Evolutionary conservation across 495 filamentous ascomycete genomes (phyloP), one percentile per base, ranked within the genome.

Genomic region (Talaromyces adpressus): DNA sequence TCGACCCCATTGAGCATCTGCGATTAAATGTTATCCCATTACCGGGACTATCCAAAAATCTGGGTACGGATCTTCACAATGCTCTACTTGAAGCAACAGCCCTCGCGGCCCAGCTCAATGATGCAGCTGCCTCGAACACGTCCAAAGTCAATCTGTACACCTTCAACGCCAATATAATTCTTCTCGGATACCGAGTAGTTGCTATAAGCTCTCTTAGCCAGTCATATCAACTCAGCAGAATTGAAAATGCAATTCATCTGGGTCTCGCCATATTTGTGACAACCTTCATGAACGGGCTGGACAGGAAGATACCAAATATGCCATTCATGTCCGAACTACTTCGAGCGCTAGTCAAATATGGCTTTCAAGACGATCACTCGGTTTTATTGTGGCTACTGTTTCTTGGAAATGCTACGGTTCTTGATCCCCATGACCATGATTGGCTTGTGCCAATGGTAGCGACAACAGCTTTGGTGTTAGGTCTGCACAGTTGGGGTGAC

Each of bases 161-260:
- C 4, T 62, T 51, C 41, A 47, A 62, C 27, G n/a, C 25, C 9
- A 53, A 39, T 14, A 32, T 52, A 3, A 22, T 62, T 16, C 20
- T 51, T 20, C 45, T 62, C 9, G 60, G 39, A 30, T 52, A 62
- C 18, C 60, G 45, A 18, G 16, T 62, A 12, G 9, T 62, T 8
- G 12, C 9, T 9, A 52, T 62, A n/a, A 52, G 45, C 27, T 23
- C 60, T 20, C 39, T 62, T 22, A 51, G 30, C 16, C 20, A 27
- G 14, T 52, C 60, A 3, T 34, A 52, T 36, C 39, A 51, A 20
- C 29, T 49, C 14, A 53, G 25, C n/a, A 27, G 41, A 23, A n/a
- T 62, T 12, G 60, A 51, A 52, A 27, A 62, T 23, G 25, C 60
- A 8, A 36, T 62, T 34, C 60, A 62, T 53, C n/a, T 62, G 2